These are phyloP conservation scores for Schizochytrium sp. DNA, from an alignment of 108 stramenopile species.

Conservation along the genomic window DNA sequence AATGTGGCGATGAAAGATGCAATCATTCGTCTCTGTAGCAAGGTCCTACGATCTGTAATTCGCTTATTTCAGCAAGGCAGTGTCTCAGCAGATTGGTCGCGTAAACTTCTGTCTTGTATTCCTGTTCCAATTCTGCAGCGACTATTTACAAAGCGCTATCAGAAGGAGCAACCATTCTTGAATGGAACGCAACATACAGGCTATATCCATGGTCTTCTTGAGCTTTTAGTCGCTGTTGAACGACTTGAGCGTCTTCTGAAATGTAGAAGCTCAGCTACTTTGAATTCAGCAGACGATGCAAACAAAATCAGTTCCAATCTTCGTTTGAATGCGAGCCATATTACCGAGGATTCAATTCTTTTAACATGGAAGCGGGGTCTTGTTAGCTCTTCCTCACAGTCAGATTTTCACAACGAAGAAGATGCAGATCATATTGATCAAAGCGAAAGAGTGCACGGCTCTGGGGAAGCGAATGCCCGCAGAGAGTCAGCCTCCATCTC, in stretches of 20 bases:
- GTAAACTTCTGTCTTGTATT: background rate
- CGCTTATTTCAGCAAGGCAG: background rate
- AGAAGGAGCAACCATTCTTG: conserved; percentile 27
- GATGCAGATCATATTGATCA: background rate
- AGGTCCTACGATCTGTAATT: background rate
- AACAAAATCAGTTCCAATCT: background rate
- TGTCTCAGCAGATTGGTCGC: background rate
- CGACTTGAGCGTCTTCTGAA: background rate
- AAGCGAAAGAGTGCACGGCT: background rate
- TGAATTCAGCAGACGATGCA: background rate
- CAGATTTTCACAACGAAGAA: background rate
- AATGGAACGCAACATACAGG: background rate
- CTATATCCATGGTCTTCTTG: background rate
- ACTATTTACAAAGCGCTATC: conserved; percentile 11
- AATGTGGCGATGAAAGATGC: conserved; percentile 42
- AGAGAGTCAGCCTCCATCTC: background rate
- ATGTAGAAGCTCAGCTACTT: background rate
- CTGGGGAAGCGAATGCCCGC: background rate
- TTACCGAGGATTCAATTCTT: conserved; percentile 1
- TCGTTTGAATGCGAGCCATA: background rate
- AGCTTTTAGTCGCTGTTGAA: background rate
- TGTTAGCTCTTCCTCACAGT: background rate
- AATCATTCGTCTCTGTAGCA: conserved; percentile 20
- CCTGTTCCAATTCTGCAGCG: background rate
- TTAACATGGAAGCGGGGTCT: background rate